Evolutionary conservation across 371 early-diverging fungal genomes (phyloP), one percentile per base, ranked within the genome.

Genomic region (Rhizomucor miehei): DNA sequence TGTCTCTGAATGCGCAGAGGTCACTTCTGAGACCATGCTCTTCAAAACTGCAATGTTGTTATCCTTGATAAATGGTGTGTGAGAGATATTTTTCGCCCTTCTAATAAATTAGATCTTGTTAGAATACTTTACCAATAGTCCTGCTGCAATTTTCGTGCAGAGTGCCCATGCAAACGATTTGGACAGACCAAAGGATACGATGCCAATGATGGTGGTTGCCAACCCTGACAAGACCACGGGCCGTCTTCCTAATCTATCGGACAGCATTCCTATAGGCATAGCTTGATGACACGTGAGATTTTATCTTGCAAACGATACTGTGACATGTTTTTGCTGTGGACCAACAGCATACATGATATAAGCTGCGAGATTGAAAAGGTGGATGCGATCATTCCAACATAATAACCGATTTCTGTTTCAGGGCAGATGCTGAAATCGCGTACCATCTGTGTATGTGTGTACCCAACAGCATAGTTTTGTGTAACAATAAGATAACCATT

Each of bases 21-120:
- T 89, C 41, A 95, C 72, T 64, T 96, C 96, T 1, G 90, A 91
- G 23, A 94, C 69, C 69, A 92, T 86, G 16, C 89, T 87, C 66
- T 93, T 94, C 6, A 60, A 77, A 3, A 92, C 91, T 6, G 89
- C 89, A n/a, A 89, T 76, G 55, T 93, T 95, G 20, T 90, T 89
- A 47, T 71, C 74, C 67, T 70, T 50, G 49, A 35, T 19, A 35
- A 10, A 16, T 52, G n/a, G n/a, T n/a, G n/a, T n/a, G n/a, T n/a
- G n/a, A n/a, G n/a, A n/a, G n/a, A n/a, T n/a, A n/a, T n/a, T n/a
- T n/a, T n/a, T n/a, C n/a, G n/a, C n/a, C n/a, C n/a, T n/a, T n/a
- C n/a, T n/a, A n/a, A n/a, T n/a, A n/a, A n/a, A n/a, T n/a, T n/a
- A n/a, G n/a, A n/a, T n/a, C n/a, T n/a, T n/a, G n/a, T n/a, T n/a